A percentile compares a stretch with the other conserved stretches of the same genome.
Evolutionary conservation across 202 grass and related monocot species (phyloP).

Genomic region (Saccharum hybrid): DNA sequence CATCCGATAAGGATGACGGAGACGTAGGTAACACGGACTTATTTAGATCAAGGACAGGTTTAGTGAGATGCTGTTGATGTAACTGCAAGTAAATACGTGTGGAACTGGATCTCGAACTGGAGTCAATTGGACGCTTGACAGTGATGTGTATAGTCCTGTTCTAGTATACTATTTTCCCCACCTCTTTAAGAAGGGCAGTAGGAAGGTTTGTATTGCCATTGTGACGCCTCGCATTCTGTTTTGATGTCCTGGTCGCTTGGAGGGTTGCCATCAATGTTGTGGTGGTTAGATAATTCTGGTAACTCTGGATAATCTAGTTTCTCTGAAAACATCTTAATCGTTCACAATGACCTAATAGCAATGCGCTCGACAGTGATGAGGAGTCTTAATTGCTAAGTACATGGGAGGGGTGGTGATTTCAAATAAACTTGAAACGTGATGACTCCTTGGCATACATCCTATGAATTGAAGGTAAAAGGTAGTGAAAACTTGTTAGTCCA

Average conservation of each 20-base stretch:
- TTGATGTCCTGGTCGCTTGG: neutral
- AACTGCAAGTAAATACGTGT: slow-evolving; percentile 12
- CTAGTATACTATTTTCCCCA: neutral
- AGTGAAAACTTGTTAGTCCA: neutral
- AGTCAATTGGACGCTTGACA: slow-evolving; percentile 13
- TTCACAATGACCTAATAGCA: neutral
- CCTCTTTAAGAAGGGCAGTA: neutral
- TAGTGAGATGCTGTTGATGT: slow-evolving; percentile 5
- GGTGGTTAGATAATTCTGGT: neutral
- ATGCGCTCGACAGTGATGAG: neutral
- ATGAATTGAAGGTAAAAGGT: neutral
- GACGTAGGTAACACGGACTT: neutral
- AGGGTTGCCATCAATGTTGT: neutral
- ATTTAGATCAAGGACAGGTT: slow-evolving; percentile 1
- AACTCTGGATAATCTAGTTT: neutral
- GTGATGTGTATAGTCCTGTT: neutral
- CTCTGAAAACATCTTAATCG: neutral
- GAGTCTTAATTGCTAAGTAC: neutral
- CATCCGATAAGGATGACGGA: neutral
- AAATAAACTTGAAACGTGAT: slow-evolving; percentile 5
- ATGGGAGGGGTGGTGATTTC: slow-evolving; percentile 9
- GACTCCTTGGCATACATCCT: neutral
- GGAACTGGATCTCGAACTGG: neutral
- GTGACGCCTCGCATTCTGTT: neutral
- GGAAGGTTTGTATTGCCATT: neutral